phyloP scores from a whole-genome alignment of 208 protist species.

The Leishmania arabica region DNA sequence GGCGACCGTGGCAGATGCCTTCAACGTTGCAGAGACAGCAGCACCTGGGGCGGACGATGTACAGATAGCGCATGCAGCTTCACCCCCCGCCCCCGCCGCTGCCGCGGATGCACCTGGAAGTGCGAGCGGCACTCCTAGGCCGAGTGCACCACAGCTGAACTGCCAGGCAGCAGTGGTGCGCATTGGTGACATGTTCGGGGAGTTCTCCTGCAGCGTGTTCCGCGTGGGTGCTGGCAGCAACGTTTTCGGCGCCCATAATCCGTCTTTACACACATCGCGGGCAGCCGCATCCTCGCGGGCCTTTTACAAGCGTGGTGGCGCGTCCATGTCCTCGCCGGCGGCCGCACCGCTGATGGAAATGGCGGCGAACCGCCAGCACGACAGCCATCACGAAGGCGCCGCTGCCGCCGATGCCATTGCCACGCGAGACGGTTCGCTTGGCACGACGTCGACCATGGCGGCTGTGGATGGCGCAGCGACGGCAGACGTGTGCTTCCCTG shows the following conservation, averaged over 20 bases:
- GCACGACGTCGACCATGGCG: not conserved
- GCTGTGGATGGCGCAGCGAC: not conserved
- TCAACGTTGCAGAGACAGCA: not conserved
- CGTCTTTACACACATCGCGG: not conserved
- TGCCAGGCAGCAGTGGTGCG: slow-evolving; percentile 85
- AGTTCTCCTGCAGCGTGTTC: slow-evolving; percentile 77
- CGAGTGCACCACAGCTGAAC: slow-evolving; percentile 39
- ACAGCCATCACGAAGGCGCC: not conserved
- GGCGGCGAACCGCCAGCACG: slow-evolving; percentile 3
- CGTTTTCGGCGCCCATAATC: not conserved
- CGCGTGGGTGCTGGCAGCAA: not conserved
- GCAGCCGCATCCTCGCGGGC: not conserved
- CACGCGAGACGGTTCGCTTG: too few species aligned
- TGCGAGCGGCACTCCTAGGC: not conserved
- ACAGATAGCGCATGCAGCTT: slow-evolving; percentile 30
- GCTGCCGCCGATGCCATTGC: not conserved
- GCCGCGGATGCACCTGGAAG: not conserved
- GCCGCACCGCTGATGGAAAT: not conserved
- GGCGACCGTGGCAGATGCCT: not conserved
- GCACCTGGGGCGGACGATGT: slow-evolving; percentile 20
- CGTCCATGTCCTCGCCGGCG: not conserved
- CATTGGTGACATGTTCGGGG: slow-evolving; percentile 87
- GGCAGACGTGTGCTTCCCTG: not conserved
- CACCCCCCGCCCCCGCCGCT: slow-evolving; percentile 8
- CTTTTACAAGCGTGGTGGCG: not conserved